A percentile compares a stretch with the other conserved stretches of the same genome.
Conservation (phyloP, 306 rosid species). For the Malus fusca region DNA sequence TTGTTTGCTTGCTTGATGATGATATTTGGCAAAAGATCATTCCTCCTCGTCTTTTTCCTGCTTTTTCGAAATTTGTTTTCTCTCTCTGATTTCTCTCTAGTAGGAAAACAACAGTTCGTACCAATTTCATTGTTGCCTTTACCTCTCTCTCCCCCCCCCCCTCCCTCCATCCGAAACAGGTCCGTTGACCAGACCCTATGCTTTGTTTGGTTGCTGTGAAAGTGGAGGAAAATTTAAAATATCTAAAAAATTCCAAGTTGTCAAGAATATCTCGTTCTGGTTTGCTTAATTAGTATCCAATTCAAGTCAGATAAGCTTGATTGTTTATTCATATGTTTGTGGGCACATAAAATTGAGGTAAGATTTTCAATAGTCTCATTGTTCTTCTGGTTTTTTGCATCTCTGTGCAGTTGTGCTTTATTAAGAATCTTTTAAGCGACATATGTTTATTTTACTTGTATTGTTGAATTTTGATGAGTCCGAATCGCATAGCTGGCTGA, state of each 20-base stretch:
- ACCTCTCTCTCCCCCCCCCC: not conserved
- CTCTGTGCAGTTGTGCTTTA: not conserved
- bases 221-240: not conserved
- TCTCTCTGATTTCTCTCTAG: constrained; percentile 43
- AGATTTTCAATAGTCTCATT: not conserved
- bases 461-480: not conserved
- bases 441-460: not conserved
- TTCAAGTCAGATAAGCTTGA: not conserved
- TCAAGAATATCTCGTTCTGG: not conserved
- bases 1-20: constrained; percentile 21
- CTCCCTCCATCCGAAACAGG: not conserved
- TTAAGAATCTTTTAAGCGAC: not conserved
- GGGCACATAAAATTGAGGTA: not conserved
- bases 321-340: not conserved
- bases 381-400: not conserved
- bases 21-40: constrained; percentile 48
- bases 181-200: constrained; percentile 5
- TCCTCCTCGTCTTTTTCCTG: constrained; percentile 64
- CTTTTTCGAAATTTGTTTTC: constrained; percentile 49
- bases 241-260: not conserved
- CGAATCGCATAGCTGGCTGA: not conserved
- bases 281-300: not conserved
- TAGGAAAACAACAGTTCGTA: constrained; percentile 39
- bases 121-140: constrained; percentile 17
- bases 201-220: constrained; percentile 18